Percentiles rank a stretch among this genome's conserved stretches.
Conservation (phyloP, 2,329 filamentous ascomycete species). For the Aspergillus nomiae region DNA sequence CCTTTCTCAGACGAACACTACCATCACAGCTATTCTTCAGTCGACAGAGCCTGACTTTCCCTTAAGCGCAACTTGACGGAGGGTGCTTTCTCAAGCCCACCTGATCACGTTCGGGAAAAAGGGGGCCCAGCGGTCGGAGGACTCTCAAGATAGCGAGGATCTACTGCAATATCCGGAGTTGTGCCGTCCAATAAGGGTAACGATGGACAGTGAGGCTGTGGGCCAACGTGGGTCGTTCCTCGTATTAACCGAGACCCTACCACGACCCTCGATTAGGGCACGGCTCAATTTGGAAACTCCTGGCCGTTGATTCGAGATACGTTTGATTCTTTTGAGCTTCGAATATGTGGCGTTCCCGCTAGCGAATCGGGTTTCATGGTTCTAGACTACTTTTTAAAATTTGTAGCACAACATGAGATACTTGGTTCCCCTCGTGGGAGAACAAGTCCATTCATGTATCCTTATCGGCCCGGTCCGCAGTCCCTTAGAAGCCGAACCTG, state of each 20-base stretch:
- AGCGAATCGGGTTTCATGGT: background rate
- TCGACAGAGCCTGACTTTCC: background rate
- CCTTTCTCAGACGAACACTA: background rate
- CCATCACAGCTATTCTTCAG: background rate
- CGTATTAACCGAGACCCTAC: background rate
- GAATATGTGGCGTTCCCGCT: background rate
- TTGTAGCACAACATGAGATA: background rate
- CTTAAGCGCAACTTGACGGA: background rate
- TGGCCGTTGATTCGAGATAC: background rate
- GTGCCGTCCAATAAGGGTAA: background rate
- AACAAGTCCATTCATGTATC: background rate
- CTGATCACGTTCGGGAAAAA: background rate
- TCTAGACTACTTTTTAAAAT: background rate
- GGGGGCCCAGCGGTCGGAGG: too few relatives aligned
- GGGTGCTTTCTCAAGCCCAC: background rate
- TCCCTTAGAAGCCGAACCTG: background rate
- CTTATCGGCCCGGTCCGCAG: background rate
- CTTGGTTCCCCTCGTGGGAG: background rate
- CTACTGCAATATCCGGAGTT: background rate
- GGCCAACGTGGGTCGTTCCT: background rate
- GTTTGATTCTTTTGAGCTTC: background rate
- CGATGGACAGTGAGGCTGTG: background rate
- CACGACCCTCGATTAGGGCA: background rate
- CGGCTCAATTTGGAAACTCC: background rate
- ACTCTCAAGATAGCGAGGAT: background rate